Conservation (phyloP, 805 yeast species). For the Lipomyces yamadae region DNA sequence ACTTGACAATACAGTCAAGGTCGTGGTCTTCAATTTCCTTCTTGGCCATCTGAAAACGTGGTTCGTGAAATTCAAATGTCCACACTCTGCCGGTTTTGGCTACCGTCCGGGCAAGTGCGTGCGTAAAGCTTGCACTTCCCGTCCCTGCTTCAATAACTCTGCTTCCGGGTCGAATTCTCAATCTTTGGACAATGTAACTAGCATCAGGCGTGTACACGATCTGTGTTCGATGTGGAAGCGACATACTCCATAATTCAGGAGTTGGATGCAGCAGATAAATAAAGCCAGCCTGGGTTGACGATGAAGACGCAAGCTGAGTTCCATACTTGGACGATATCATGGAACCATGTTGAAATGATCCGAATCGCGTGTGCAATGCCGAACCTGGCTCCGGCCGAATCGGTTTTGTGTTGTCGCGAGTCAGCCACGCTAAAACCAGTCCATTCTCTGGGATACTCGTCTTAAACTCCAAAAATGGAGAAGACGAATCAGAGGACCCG, state of each 20-base stretch:
- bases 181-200: slow-evolving; percentile 82
- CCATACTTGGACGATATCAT: slow-evolving; percentile 88
- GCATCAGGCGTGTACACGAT: slow-evolving; percentile 97
- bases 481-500: slow-evolving; percentile 27
- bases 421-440: slow-evolving; percentile 81
- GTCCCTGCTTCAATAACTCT: slow-evolving; percentile 96
- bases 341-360: slow-evolving; percentile 79
- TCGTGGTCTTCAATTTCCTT: slow-evolving; percentile 78
- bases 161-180: slow-evolving; percentile 73
- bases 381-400: slow-evolving; percentile 51
- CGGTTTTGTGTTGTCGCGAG: slow-evolving; percentile 80
- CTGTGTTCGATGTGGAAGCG: slow-evolving; percentile 96
- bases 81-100: slow-evolving; percentile 65
- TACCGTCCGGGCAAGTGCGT: slow-evolving; percentile 84
- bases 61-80: slow-evolving; percentile 90
- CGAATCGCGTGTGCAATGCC: slow-evolving; percentile 79
- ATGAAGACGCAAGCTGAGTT: slow-evolving; percentile 67
- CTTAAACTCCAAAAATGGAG: slow-evolving; percentile 64
- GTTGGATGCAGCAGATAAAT: slow-evolving; percentile 88
- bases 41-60: slow-evolving; percentile 77
- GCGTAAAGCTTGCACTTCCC: slow-evolving; percentile 95
- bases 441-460: slow-evolving; percentile 82
- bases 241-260: slow-evolving; percentile 95
- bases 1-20: slow-evolving; percentile 58
- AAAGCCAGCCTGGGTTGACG: slow-evolving; percentile 77